Evolutionary conservation across 768 basidiomycete species (phyloP), one percentile per base, ranked within the genome.

Genomic region (Leccinum rimulosum): DNA sequence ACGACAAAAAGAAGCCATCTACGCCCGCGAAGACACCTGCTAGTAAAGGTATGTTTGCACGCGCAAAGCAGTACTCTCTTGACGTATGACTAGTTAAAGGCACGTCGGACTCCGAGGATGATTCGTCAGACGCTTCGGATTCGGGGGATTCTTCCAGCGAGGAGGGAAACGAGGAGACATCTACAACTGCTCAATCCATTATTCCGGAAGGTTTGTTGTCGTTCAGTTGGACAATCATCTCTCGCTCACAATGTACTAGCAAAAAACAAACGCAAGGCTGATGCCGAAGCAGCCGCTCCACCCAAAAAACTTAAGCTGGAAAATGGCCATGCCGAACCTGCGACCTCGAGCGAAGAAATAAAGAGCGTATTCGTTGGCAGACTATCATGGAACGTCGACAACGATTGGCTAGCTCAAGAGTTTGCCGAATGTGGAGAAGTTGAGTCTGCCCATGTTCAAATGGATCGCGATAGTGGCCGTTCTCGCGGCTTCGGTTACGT

Each of bases 311-410:
- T 79, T 66, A 97, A 95, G 79, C 78, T 88, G 52, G 82, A 75
- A 50, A 81, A 87, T 65, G 86, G 79, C 57, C 74, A 74, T 31
- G 73, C 74, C 15, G 70, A 73, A 6, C 68, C 64, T 30, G 76
- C 64, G 51, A 70, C 71, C 49, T 68, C 75, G 1, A 43, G 30
- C 10, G 81, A 83, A 63, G 81, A 85, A 58, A 78, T 79, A 15
- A 87, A 80, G 67, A 87, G 89, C 40, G 82, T 98, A 66, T 98
- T 95, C 69, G 93, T 99, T 64, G 96, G 96, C 56, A 83, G 84
- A 59, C 82, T 99, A 49, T 95, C 93, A 12, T 99, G 95, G 95
- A 92, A 91, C 72, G 89, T 98, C 62, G 96, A 98, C 79, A 90
- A 93, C 71, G 96, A 98, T 74, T 91, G 93, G 82, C 86, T 98